phyloP scores from a whole-genome alignment of 2,329 filamentous ascomycete genomes.

The Plectosphaerella sp. region DNA sequence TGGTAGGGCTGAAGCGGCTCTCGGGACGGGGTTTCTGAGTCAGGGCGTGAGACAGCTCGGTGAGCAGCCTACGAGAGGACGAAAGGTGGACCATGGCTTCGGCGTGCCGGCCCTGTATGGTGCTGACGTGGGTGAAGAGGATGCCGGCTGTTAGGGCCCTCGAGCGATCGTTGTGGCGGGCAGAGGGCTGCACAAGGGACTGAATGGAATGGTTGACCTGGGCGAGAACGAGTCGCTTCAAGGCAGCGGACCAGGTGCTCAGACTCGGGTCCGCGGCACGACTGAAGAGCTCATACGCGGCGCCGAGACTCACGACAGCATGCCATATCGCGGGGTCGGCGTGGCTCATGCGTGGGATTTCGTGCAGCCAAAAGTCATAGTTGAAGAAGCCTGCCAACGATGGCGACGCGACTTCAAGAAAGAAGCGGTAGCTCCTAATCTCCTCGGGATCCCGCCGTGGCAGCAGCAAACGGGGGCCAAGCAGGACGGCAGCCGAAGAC shows the following conservation, averaged over 20 bases:
- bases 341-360: conserved; percentile 10
- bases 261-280: neutral
- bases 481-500: neutral
- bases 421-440: conserved; percentile 11
- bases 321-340: conserved; percentile 15
- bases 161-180: conserved; percentile 4
- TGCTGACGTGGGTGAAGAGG: conserved; percentile 14
- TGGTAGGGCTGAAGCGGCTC: neutral
- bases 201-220: conserved; percentile 13
- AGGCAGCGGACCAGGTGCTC: neutral
- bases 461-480: neutral
- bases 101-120: conserved; percentile 10
- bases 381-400: conserved; percentile 13
- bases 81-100: conserved; percentile 9
- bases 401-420: conserved; percentile 11
- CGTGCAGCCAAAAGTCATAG: conserved; percentile 13
- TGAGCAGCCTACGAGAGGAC: conserved; percentile 4
- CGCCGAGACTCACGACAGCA: conserved; percentile 14
- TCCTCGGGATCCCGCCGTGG: conserved; percentile 2
- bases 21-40: neutral
- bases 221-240: conserved; percentile 5
- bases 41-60: conserved; percentile 1
- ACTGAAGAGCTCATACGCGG: conserved; percentile 8
- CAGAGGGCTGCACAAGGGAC: conserved; percentile 2
- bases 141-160: conserved; percentile 13